Evolutionary conservation across 129 eudicot species (phyloP), one percentile per base, ranked within the genome.

Genomic region (Artemisia annua): DNA sequence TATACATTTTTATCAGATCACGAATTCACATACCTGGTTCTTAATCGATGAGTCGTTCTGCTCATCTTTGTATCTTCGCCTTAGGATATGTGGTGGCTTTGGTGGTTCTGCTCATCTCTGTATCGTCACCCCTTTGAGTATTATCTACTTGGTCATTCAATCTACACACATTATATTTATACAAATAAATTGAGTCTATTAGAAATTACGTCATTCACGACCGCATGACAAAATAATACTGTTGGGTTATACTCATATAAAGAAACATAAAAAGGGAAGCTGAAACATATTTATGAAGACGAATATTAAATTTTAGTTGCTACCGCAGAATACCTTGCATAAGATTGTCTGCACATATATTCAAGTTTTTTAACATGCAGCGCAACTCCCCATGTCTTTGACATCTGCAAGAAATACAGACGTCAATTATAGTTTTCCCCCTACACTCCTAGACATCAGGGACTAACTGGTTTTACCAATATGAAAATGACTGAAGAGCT

Each of bases 381-480:
- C 53, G 96, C 98, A 85, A 93, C 75, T 67, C 98, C 98, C 61
- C 96, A 93, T 84, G 65, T 93, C 96, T 75, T 81, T 81, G 51
- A 87, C 96, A 85, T 93, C 98, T 91, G 67, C 55, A 24, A 80
- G n/a, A n/a, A n/a, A n/a, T n/a, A n/a, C n/a, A n/a, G n/a, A n/a
- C 55, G 57, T 59, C 70, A 77, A 22, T 56, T 67, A 56, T 55
- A 66, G 66, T 53, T 75, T 26, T n/a, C 24, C 66, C 55, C 63
- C 22, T 30, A 75, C 20, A 53, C 24, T 32, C 53, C 64, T 64
- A 52, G 39, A 58, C 26, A 48, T 3, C 6, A 19, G 35, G 48
- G 71, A 68, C 1, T 3, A 63, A 30, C 13, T 0, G n/a, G n/a
- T n/a, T n/a, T n/a, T n/a, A n/a, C n/a, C n/a, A n/a, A n/a, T n/a